Evolutionary conservation across 208 protist genomes (phyloP).

Genomic region (Leishmania arabica): DNA sequence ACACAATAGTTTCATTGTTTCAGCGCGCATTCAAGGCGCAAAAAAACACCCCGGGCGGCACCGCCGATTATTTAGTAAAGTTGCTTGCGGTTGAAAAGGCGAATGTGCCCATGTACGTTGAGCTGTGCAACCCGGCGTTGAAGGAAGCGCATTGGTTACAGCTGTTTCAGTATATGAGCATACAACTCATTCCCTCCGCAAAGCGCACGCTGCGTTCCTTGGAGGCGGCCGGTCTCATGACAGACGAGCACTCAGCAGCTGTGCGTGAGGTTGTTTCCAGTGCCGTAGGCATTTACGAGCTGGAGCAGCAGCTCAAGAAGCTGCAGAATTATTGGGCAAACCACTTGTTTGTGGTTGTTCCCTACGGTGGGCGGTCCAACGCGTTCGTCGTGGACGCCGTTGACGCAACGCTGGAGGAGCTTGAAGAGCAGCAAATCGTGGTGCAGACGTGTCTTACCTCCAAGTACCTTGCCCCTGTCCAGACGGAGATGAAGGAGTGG

Average conservation of each 20-base stretch:
- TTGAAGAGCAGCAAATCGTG: slow-evolving; percentile 90
- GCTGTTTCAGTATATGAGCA: slow-evolving; percentile 73
- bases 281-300: slow-evolving; percentile 88
- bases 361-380: slow-evolving; percentile 73
- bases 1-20: slow-evolving; percentile 58
- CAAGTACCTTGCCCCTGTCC: slow-evolving; percentile 69
- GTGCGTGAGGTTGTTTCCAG: slow-evolving; percentile 85
- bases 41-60: slow-evolving; percentile 64
- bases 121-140: slow-evolving; percentile 91
- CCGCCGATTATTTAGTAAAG: slow-evolving; percentile 66
- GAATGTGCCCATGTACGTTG: slow-evolving; percentile 64
- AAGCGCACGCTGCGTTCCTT: slow-evolving; percentile 57
- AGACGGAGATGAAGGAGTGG: slow-evolving; percentile 77
- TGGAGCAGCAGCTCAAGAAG: slow-evolving; percentile 84
- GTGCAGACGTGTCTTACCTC: slow-evolving; percentile 89
- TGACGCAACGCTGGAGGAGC: slow-evolving; percentile 85
- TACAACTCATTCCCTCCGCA: slow-evolving; percentile 35
- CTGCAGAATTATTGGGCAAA: slow-evolving; percentile 83
- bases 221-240: slow-evolving; percentile 40
- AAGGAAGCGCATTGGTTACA: slow-evolving; percentile 74
- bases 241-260: slow-evolving; percentile 40
- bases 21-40: slow-evolving; percentile 67
- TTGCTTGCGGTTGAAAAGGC: slow-evolving; percentile 76
- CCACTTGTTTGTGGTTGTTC: slow-evolving; percentile 58
- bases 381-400: slow-evolving; percentile 85